Percentiles rank a stretch among this genome's conserved stretches.
Evolutionary conservation across 768 basidiomycete genomes (phyloP).

Genomic region (Suillus sp.): DNA sequence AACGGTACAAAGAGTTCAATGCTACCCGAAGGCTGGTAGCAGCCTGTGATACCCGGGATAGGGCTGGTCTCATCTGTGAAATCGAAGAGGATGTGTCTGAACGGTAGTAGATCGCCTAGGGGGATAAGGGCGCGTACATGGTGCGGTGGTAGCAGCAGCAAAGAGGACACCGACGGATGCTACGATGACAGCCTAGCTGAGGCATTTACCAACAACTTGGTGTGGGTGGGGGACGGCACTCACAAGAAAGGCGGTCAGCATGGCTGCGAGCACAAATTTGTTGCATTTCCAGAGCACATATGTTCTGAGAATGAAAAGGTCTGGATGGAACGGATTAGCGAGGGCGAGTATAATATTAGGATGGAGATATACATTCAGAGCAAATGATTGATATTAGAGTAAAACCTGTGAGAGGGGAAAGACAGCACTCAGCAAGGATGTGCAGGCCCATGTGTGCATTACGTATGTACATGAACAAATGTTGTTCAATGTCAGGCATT

Average conservation of each 20-base stretch:
- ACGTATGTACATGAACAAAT: no score
- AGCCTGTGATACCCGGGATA: neutral
- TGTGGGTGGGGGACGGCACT: neutral
- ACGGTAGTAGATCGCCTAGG: neutral
- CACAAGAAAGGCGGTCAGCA: neutral
- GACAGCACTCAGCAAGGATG: no score
- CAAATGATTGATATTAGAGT: neutral
- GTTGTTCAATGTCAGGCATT: neutral
- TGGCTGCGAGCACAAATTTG: neutral
- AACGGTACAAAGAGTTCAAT: neutral
- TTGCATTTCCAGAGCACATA: neutral
- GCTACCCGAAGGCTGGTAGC: neutral
- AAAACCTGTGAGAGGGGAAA: neutral
- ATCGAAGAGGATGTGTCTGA: neutral
- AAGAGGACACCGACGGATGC: neutral
- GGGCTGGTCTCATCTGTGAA: neutral
- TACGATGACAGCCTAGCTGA: neutral
- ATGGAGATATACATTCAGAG: neutral
- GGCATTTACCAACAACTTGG: neutral
- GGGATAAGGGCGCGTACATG: neutral
- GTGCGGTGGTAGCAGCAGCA: neutral
- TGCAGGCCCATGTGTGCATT: no score
- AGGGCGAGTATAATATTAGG: neutral
- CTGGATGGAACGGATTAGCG: neutral
- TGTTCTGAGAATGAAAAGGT: neutral